Base-by-base conservation (phyloP, 129 eudicot species). In the Deinandra increscens region DNA sequence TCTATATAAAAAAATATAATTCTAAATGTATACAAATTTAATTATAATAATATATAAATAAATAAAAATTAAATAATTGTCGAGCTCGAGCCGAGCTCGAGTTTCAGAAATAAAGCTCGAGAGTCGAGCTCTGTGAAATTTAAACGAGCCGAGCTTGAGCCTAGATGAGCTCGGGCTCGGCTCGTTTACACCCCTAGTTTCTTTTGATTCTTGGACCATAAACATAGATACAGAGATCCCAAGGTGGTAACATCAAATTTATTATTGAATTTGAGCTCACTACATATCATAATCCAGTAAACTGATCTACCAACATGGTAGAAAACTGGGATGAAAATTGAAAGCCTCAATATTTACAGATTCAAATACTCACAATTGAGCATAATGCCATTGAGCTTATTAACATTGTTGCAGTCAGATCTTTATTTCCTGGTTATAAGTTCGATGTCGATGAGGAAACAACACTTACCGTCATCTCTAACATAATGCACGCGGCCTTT, bases 401-500 rank as follows among this genome's bases (percentile, higher is more conserved):
- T 55, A 26, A 13, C n/a, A 58, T 34, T 58, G 34, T 50, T 61
- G 42, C 34, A 37, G 37, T 17, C 45, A 38, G 9, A 61, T 61
- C 53, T 64, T 71, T 72, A 69, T 68, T 81, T 83, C 6, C 62
- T 56, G 22, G 75, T 71, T 76, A 63, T 33, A 45, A 84, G 71
- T 45, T 82, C 29, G 20, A 84, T 79, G 44, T 75, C 85, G 22
- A 87, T 54, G 62, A 74, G 72, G 60, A 87, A 87, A 60, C 78
- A 74, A 77, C 82, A 87, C 50, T 60, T 77, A 4, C 38, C 26
- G 49, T 77, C 74, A 18, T 84, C 90, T 62, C 87, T 87, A 56
- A 72, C 76, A 62, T 87, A 87, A 14, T 71, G 73, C 15, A 84
- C 87, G 11, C 60, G 74, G 23, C 95, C 95, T 44, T 79, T 79